A percentile compares a stretch with the other conserved stretches of the same genome.
Evolutionary conservation across 768 basidiomycete species (phyloP).

Genomic region (Mycena rosella): DNA sequence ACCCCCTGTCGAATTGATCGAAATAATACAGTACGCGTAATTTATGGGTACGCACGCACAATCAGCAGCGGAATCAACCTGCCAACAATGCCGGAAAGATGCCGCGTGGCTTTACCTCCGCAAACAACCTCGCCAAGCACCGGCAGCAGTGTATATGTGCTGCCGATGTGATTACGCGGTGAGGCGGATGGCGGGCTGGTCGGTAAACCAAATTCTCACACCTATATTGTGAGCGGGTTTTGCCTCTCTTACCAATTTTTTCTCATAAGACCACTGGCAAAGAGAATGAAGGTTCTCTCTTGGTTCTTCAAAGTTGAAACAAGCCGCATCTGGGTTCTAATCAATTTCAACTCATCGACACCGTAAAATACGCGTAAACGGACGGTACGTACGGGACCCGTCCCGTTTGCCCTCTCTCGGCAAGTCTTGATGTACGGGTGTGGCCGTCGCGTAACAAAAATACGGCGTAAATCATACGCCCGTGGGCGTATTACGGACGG

Average conservation of each 20-base stretch:
- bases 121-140: constrained; percentile 6
- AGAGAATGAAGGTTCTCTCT: constrained; percentile 5
- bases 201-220: constrained; percentile 5
- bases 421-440: background rate
- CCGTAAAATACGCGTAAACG: constrained; percentile 5
- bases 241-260: background rate
- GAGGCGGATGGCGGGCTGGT: background rate
- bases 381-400: constrained; percentile 3
- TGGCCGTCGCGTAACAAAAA: background rate
- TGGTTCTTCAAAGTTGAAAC: constrained; percentile 4
- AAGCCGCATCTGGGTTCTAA: background rate
- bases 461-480: background rate
- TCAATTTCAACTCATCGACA: background rate
- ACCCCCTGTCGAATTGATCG: no score
- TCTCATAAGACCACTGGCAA: constrained; percentile 8
- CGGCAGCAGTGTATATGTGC: constrained; percentile 5
- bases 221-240: constrained; percentile 5
- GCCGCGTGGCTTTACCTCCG: background rate
- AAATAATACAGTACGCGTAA: no score
- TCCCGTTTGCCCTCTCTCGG: background rate
- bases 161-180: constrained; percentile 3
- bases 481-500: constrained; percentile 1
- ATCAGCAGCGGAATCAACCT: background rate
- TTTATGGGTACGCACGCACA: background rate
- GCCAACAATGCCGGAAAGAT: background rate